phyloP scores from a whole-genome alignment of 257 asterid genomes.

The Jacaranda mimosifolia region DNA sequence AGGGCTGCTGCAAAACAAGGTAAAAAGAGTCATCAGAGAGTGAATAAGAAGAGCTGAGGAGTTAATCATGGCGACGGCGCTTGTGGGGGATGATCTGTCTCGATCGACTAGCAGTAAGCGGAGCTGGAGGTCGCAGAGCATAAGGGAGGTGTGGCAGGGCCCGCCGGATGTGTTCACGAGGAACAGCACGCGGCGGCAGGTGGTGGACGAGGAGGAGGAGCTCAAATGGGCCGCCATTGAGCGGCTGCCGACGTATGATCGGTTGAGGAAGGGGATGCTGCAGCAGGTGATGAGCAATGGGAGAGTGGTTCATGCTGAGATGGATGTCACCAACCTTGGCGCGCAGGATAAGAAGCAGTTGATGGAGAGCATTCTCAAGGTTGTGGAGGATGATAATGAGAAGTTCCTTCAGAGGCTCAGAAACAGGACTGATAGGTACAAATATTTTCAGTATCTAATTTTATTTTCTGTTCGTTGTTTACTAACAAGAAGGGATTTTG shows the following conservation, averaged over 20 bases:
- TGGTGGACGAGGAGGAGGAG: conserved; percentile 68
- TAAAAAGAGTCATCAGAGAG: background rate
- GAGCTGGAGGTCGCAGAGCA: conserved; percentile 56
- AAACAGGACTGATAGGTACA: conserved; percentile 66
- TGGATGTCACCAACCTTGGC: conserved; percentile 59
- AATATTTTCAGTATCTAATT: background rate
- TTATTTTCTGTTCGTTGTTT: too few species aligned
- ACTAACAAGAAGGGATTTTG: too few species aligned
- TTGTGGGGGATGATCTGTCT: conserved; percentile 51
- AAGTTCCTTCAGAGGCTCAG: conserved; percentile 60
- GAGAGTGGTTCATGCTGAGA: conserved; percentile 45
- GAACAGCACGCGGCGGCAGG: conserved; percentile 57
- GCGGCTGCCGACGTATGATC: conserved; percentile 63
- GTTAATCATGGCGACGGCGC: conserved; percentile 39
- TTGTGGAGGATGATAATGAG: conserved; percentile 65
- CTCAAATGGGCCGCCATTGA: conserved; percentile 75
- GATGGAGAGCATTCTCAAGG: conserved; percentile 62
- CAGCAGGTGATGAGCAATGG: conserved; percentile 57
- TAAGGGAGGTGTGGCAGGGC: conserved; percentile 63
- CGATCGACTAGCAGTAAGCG: conserved; percentile 45
- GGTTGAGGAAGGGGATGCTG: conserved; percentile 66
- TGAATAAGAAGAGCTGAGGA: background rate
- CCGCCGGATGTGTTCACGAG: conserved; percentile 52
- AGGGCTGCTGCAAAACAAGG: background rate
- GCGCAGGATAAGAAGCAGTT: conserved; percentile 56